A percentile compares a stretch with the other conserved stretches of the same genome.
These are phyloP conservation scores for Amanita polypyramis DNA, from an alignment of 768 basidiomycete species.

Conservation along the genomic window DNA sequence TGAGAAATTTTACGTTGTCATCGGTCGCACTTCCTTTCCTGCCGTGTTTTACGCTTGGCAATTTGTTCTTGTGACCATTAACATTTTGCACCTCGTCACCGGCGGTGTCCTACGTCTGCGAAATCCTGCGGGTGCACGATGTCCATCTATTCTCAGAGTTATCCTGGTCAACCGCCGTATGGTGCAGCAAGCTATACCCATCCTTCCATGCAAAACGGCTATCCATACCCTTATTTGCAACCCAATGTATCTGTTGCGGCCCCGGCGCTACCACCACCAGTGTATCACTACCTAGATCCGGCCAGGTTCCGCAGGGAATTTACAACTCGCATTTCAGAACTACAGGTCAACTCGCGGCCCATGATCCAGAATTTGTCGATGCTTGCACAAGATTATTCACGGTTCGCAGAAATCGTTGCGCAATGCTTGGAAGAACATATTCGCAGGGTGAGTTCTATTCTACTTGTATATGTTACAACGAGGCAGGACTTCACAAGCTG, in stretches of 20 bases:
- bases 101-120: conserved; percentile 9
- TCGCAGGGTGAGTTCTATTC: conserved; percentile 64
- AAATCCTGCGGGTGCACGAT: conserved; percentile 27
- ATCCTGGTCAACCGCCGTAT: conserved; percentile 51
- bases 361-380: conserved; percentile 90
- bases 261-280: conserved; percentile 22
- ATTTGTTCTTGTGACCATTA: conserved; percentile 12
- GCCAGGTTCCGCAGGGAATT: conserved; percentile 75
- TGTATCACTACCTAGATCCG: conserved; percentile 45
- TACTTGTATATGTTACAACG: conserved; percentile 12
- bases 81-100: neutral
- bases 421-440: conserved; percentile 81
- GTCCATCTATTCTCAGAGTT: conserved; percentile 56
- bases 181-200: conserved; percentile 34
- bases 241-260: conserved; percentile 28
- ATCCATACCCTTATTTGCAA: conserved; percentile 30
- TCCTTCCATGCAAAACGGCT: conserved; percentile 28
- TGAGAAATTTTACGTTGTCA: conserved; percentile 26
- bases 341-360: conserved; percentile 91
- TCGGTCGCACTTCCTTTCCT: conserved; percentile 10
- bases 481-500: conserved; percentile 13
- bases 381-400: conserved; percentile 79
- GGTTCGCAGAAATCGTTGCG: conserved; percentile 70
- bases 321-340: conserved; percentile 56
- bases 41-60: conserved; percentile 17